Evolutionary conservation across 768 basidiomycete species (phyloP).

Genomic region (Lactarius sp.): DNA sequence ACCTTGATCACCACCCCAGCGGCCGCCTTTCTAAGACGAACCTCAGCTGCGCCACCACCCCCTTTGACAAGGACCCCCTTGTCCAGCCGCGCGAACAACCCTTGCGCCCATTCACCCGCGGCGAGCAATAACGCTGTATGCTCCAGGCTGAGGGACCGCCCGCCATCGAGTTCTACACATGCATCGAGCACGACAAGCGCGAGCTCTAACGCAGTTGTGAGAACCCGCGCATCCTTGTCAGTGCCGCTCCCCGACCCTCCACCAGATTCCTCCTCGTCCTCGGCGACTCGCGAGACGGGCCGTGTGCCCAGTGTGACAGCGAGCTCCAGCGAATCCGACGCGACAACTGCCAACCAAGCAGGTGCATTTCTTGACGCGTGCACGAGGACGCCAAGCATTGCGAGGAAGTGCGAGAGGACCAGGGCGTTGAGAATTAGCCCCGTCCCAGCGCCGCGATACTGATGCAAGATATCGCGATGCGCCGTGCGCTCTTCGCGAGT

Average conservation of each 20-base stretch:
- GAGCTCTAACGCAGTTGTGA: slow-evolving; percentile 73
- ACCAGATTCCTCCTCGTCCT: slow-evolving; percentile 30
- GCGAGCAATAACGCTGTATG: slow-evolving; percentile 67
- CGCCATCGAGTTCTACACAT: slow-evolving; percentile 70
- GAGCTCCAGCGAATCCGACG: slow-evolving; percentile 78
- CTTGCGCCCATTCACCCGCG: slow-evolving; percentile 74
- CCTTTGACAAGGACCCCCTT: slow-evolving; percentile 57
- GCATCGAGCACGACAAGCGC: slow-evolving; percentile 72
- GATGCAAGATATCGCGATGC: slow-evolving; percentile 46
- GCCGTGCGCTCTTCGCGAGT: slow-evolving; percentile 67
- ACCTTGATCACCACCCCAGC: slow-evolving; percentile 81
- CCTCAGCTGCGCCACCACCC: slow-evolving; percentile 60
- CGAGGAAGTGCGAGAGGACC: slow-evolving; percentile 69
- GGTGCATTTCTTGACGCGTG: slow-evolving; percentile 78
- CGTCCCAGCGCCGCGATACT: slow-evolving; percentile 70
- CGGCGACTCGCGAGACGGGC: slow-evolving; percentile 45
- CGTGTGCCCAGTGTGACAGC: slow-evolving; percentile 73
- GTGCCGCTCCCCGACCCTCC: slow-evolving; percentile 23
- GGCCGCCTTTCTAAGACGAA: slow-evolving; percentile 58
- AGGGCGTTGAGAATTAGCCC: slow-evolving; percentile 78
- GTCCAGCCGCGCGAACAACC: slow-evolving; percentile 60
- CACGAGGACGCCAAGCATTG: slow-evolving; percentile 71
- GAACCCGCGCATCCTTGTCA: slow-evolving; percentile 64
- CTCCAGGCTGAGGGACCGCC: slow-evolving; percentile 68
- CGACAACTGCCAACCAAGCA: slow-evolving; percentile 76